Evolutionary conservation across 73 alveolate species (phyloP), one percentile per base, ranked within the genome.

Genomic region (Urostyla sp.): DNA sequence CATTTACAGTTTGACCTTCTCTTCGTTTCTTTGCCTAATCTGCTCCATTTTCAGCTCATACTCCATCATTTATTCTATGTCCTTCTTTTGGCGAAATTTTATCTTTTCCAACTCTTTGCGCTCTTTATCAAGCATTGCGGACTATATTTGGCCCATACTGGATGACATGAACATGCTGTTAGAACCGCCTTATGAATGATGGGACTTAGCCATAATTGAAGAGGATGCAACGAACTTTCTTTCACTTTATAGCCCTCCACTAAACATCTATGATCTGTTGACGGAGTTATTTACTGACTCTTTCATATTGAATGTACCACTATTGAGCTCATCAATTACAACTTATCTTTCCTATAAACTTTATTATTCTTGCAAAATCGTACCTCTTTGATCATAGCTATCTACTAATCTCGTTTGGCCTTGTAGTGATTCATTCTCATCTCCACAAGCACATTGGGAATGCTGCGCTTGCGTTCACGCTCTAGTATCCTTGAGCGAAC

Each of bases 1-100:
- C 45, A 49, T 74, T 51, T 55, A 59, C 35, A 31, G 30, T 54
- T 63, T 54, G 86, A 75, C 4, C 38, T 57, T 74, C 31, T 66
- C 82, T 38, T 84, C 87, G 43, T 79, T 75, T 46, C 51, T 40
- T 67, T 67, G 48, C 30, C 82, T 59, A 0, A 84, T 56, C 48
- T 28, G 36, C 51, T 75, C 60, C 60, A 84, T 54, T 55, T 84
- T 75, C 20, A 84, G 36, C 75, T 52, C 90, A 50, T 23, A 76
- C 67, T 84, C 84, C 63, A 55, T 89, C 90, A 46, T 89, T 51
- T 67, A 56, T 67, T 66, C 84, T 26, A 44, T 35, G 27, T 83
- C 86, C 52, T 81, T 81, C 85, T 72, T 38, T 54, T 81, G 43
- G n/a, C 76, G 0, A 66, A 31, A 40, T 40, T 81, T 81, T 15